These are phyloP conservation scores for Fusarium sp. DNA, from an alignment of 2,329 filamentous ascomycete species.

Conservation along the genomic window DNA sequence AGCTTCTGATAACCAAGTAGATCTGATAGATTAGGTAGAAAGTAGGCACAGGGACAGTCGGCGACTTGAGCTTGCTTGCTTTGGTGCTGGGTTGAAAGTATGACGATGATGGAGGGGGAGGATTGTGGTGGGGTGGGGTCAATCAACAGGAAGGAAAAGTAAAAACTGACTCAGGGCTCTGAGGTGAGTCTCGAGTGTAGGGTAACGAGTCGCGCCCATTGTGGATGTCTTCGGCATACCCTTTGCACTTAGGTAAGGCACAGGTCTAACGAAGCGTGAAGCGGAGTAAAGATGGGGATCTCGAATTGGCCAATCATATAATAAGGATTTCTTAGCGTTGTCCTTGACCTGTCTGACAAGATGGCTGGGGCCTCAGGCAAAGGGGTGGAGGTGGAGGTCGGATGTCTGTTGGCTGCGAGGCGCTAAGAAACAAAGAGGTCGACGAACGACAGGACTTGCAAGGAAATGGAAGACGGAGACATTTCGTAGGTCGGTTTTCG, in stretches of 20 bases:
- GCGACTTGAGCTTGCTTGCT: constrained; percentile 10
- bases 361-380: constrained; percentile 33
- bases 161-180: constrained; percentile 23
- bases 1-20: background rate
- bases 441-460: constrained; percentile 35
- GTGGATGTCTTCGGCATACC: background rate
- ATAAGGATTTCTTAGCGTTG: constrained; percentile 1
- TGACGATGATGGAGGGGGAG: constrained; percentile 27
- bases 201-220: constrained; percentile 14
- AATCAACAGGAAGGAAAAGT: constrained; percentile 11
- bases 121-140: constrained; percentile 33
- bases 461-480: constrained; percentile 29
- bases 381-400: background rate
- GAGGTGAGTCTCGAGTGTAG: constrained; percentile 19
- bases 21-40: constrained; percentile 4
- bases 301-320: constrained; percentile 34
- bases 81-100: constrained; percentile 3
- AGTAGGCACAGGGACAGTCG: constrained; percentile 1
- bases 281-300: constrained; percentile 11
- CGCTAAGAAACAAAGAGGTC: constrained; percentile 23
- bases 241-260: constrained; percentile 37
- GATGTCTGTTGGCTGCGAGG: constrained; percentile 6
- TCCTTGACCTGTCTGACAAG: background rate
- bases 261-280: constrained; percentile 20
- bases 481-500: constrained; percentile 8